Evolutionary conservation across 2,329 filamentous ascomycete genomes (phyloP).

Genomic region (Ambrosiella cleistominuta): DNA sequence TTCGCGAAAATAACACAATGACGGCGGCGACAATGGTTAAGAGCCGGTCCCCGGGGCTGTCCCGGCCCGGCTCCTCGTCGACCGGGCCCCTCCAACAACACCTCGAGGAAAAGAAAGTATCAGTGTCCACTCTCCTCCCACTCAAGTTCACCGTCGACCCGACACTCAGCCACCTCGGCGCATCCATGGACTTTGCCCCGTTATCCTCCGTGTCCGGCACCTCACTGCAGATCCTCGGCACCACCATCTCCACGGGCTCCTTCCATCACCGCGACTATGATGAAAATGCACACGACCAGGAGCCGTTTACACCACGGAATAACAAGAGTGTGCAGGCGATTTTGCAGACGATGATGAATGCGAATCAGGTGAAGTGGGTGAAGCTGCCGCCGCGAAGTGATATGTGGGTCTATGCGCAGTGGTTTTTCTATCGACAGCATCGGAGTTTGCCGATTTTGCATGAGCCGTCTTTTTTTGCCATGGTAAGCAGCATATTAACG

Average conservation of each 20-base stretch:
- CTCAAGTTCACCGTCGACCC: conserved; percentile 41
- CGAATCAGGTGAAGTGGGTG: conserved; percentile 37
- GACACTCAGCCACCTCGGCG: conserved; percentile 38
- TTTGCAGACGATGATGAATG: conserved; percentile 44
- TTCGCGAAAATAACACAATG: no score
- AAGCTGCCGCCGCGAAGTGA: conserved; percentile 46
- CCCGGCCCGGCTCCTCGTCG: no score
- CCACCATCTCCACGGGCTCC: conserved; percentile 60
- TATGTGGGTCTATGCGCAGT: conserved; percentile 51
- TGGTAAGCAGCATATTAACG: conserved; percentile 30
- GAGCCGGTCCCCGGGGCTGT: no score
- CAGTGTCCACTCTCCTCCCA: conserved; percentile 20
- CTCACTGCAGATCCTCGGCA: conserved; percentile 59
- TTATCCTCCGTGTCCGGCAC: conserved; percentile 61
- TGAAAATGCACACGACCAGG: conserved; percentile 22
- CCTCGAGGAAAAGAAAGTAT: not conserved
- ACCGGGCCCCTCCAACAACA: no score
- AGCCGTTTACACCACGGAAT: conserved; percentile 29
- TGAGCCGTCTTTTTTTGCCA: conserved; percentile 50
- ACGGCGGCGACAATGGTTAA: no score
- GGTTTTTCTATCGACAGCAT: conserved; percentile 58
- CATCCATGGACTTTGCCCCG: conserved; percentile 35
- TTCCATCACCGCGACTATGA: conserved; percentile 51
- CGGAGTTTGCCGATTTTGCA: conserved; percentile 63
- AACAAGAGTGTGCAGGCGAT: conserved; percentile 60